Base-by-base conservation (phyloP, 2,329 filamentous ascomycete genomes). In the Colletotrichum sp. region DNA sequence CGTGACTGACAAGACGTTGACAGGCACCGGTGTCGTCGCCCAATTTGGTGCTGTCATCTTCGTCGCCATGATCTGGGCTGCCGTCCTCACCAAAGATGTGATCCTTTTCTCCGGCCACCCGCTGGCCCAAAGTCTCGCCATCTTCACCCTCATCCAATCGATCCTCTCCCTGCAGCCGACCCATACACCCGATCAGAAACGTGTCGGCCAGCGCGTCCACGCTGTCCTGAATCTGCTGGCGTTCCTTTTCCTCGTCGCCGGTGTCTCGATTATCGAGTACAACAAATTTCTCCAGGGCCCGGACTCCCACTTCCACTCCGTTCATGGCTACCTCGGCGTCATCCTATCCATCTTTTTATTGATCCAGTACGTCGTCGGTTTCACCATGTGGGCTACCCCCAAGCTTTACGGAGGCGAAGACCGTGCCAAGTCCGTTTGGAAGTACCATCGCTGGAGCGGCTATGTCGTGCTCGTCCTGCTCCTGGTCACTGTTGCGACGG, bases 21-120 rank as follows among this genome's bases (percentile, higher is more conserved):
- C 80, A 97, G 96, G 95, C 77, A 98, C 96, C 18, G 96, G 92
- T 72, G 89, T 93, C 75, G 85, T 98, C 75, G 94, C 95, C 55
- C 96, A 98, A 85, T 89, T 91, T 58, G 96, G 95, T 71, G 91
- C 93, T 71, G 87, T 95, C 85, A 90, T 98, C 77, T 90, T 98
- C 77, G 87, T 92, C 64, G 91, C 91, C 43, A 91, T 96, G 72
- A 89, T 98, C 78, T 98, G 95, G 95, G 91, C 91, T 61, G 90
- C 90, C 71, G 90, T 98, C 78, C 91, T 98, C 81, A 90, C 92
- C 56, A 88, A 93, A 71, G 84, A 87, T 34, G 82, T 97, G 76
- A 94, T 95, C 52, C 92, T 98, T 79, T 98, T 98, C 89, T 96
- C 95, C 21, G 92, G 93, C 10, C 96, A 98, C 84, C 96, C 96